Evolutionary conservation across 2,329 filamentous ascomycete species (phyloP), one percentile per base, ranked within the genome.

Genomic region (Verticillium albo-atrum): DNA sequence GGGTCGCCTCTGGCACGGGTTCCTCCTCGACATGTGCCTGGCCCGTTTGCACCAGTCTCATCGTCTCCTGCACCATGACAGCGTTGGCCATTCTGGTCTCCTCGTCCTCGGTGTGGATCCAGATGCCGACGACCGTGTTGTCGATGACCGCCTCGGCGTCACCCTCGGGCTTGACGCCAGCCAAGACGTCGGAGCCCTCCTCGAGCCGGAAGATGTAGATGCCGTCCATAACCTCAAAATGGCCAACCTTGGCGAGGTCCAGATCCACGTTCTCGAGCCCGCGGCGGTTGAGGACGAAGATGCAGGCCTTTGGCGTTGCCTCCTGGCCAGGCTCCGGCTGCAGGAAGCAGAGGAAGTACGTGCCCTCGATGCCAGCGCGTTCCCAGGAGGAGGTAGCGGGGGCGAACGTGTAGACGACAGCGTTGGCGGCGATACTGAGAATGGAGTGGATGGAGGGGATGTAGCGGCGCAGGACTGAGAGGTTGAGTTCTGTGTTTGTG

Each of bases 401-500:
- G 62, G 82, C 85, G 77, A 96, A 95, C 54, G 83, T 84, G 79
- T 97, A 98, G 65, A 97, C 83, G 35, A 95, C 91, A 27, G 90
- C 90, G 68, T 94, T 96, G 32, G 90, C 89, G 6, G 92, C 92
- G 65, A 95, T 89, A 63, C 89, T 89, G 64, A 92, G 80, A 70
- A 97, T 92, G 57, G 82, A 78, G 60, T 80, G 79, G 64, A 97
- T 86, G 60, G 85, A 82, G 32, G 92, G 90, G 60, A 91, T 85
- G 76, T 97, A 91, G 65, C 92, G 90, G 61, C 84, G 87, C 35
- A 98, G 82, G 42, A 97, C 94, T 55, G 86, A 82, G 65, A 96
- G 82, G 78, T 98, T 98, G 69, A 98, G 87, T 66, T 96, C 89
- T 58, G 89, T 90, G 73, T 93, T 95, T 63, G 89, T 88, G 64